A percentile compares a stretch with the other conserved stretches of the same genome.
Evolutionary conservation across 2,329 filamentous ascomycete genomes (phyloP).

Genomic region (Microascus cirrosus): DNA sequence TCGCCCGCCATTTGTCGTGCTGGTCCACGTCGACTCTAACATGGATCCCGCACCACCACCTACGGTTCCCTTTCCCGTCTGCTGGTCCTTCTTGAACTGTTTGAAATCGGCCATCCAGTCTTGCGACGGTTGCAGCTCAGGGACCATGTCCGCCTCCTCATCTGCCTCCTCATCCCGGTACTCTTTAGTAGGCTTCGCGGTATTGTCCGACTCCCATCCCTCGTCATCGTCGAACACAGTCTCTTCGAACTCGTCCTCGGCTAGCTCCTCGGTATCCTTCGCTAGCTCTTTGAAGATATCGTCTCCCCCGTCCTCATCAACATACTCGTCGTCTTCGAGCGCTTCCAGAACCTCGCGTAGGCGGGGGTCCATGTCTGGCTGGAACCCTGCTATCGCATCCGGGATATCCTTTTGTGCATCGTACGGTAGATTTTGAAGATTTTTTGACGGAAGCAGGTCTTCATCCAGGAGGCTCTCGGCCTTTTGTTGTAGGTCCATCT

Average conservation of each 20-base stretch:
- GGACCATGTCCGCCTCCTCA: slow-evolving; percentile 21
- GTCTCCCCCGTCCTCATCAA: slow-evolving; percentile 69
- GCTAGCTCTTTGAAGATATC: slow-evolving; percentile 71
- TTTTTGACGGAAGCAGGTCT: slow-evolving; percentile 69
- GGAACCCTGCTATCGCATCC: slow-evolving; percentile 83
- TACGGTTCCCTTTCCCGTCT: slow-evolving; percentile 26
- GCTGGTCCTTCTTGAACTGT: slow-evolving; percentile 81
- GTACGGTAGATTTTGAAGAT: slow-evolving; percentile 66
- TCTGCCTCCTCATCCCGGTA: slow-evolving; percentile 28
- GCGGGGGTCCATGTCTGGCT: slow-evolving; percentile 95
- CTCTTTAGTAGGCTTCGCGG: slow-evolving; percentile 61
- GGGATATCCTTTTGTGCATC: slow-evolving; percentile 89
- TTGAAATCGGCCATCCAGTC: slow-evolving; percentile 90
- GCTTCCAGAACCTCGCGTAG: slow-evolving; percentile 86
- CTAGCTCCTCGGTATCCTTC: slow-evolving; percentile 59
- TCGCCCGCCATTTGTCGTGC: slow-evolving; percentile 67
- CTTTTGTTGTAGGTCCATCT: slow-evolving; percentile 44
- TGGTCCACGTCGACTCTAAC: slow-evolving; percentile 61
- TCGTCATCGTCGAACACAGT: slow-evolving; percentile 53
- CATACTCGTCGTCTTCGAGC: slow-evolving; percentile 88
- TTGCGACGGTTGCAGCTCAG: slow-evolving; percentile 51
- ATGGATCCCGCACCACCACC: slow-evolving; percentile 40
- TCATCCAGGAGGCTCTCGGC: slow-evolving; percentile 54
- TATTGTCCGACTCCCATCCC: slow-evolving; percentile 92
- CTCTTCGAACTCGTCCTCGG: slow-evolving; percentile 70